Conservation (phyloP, 1,139 yeast species). For the Hyphopichia fennica region DNA sequence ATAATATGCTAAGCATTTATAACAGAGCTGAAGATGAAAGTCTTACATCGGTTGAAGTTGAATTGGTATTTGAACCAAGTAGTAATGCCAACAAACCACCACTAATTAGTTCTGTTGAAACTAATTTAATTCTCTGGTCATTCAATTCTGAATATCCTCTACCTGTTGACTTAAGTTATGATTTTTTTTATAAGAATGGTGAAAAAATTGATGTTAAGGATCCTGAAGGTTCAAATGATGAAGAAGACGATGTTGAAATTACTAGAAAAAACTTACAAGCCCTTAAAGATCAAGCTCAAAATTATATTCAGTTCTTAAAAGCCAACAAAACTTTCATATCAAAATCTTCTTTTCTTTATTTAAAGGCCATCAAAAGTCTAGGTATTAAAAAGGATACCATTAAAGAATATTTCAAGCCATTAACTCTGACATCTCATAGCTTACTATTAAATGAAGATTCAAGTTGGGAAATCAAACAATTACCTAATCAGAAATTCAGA, state of each 20-base stretch:
- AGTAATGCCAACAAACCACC: slow-evolving; percentile 31
- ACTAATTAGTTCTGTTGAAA: slow-evolving; percentile 29
- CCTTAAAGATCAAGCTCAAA: slow-evolving; percentile 35
- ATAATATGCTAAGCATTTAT: slow-evolving; percentile 32
- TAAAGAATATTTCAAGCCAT: slow-evolving; percentile 34
- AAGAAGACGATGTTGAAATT: slow-evolving; percentile 29
- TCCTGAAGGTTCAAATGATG: slow-evolving; percentile 11
- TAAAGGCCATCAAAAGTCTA: slow-evolving; percentile 39
- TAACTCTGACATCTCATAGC: slow-evolving; percentile 21
- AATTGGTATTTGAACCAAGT: slow-evolving; percentile 24
- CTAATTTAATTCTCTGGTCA: slow-evolving; percentile 44
- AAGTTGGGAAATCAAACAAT: slow-evolving; percentile 31
- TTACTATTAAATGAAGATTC: slow-evolving; percentile 20
- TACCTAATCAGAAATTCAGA: slow-evolving; percentile 14
- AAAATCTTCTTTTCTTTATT: slow-evolving; percentile 34
- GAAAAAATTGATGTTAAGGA: slow-evolving; percentile 2
- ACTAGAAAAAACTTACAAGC: slow-evolving; percentile 38
- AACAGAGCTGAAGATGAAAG: slow-evolving; percentile 26
- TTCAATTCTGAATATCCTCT: slow-evolving; percentile 44
- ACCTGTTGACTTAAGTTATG: slow-evolving; percentile 41
- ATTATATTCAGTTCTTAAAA: slow-evolving; percentile 36
- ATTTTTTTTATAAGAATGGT: slow-evolving; percentile 39
- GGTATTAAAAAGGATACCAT: slow-evolving; percentile 45
- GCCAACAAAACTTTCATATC: slow-evolving; percentile 34
- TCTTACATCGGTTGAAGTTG: slow-evolving; percentile 23